Evolutionary conservation across 2,329 filamentous ascomycete genomes (phyloP).

Genomic region (Colletotrichum simmondsii): DNA sequence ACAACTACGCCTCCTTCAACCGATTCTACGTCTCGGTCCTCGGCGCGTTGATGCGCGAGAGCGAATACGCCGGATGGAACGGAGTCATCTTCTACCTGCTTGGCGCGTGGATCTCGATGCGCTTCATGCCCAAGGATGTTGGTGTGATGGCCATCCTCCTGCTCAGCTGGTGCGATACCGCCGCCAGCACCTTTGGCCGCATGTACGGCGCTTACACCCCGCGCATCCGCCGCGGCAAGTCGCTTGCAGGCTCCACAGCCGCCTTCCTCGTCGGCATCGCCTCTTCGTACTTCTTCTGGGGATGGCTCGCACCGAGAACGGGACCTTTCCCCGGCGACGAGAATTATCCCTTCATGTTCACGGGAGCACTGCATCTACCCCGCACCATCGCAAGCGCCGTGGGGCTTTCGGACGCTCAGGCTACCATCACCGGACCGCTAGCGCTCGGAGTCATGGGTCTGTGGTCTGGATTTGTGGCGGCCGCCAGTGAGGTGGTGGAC

Average conservation of each 20-base stretch:
- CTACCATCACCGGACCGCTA: conserved; percentile 73
- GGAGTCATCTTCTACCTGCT: conserved; percentile 97
- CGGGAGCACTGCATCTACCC: conserved; percentile 79
- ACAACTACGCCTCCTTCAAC: conserved; percentile 85
- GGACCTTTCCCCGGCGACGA: conserved; percentile 77
- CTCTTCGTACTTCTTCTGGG: conserved; percentile 90
- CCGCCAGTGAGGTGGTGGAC: conserved; percentile 90
- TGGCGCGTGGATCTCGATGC: conserved; percentile 86
- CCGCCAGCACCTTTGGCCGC: conserved; percentile 92
- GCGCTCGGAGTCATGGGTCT: conserved; percentile 86
- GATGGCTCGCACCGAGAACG: conserved; percentile 78
- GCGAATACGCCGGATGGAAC: conserved; percentile 93
- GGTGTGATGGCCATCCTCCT: conserved; percentile 89
- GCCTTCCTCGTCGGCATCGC: conserved; percentile 85
- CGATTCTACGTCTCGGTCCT: conserved; percentile 85
- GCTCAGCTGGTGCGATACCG: conserved; percentile 97
- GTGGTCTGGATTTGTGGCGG: conserved; percentile 89
- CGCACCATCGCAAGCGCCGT: conserved; percentile 65
- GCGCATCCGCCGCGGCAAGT: conserved; percentile 87
- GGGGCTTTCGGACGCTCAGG: conserved; percentile 68
- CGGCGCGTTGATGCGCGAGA: conserved; percentile 96
- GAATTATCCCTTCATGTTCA: conserved; percentile 81
- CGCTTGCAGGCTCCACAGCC: conserved; percentile 86
- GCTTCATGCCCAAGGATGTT: conserved; percentile 92
- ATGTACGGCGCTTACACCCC: conserved; percentile 91